These are phyloP conservation scores for Microthyrium microscopicum DNA, from an alignment of 2,329 filamentous ascomycete species.

Conservation along the genomic window DNA sequence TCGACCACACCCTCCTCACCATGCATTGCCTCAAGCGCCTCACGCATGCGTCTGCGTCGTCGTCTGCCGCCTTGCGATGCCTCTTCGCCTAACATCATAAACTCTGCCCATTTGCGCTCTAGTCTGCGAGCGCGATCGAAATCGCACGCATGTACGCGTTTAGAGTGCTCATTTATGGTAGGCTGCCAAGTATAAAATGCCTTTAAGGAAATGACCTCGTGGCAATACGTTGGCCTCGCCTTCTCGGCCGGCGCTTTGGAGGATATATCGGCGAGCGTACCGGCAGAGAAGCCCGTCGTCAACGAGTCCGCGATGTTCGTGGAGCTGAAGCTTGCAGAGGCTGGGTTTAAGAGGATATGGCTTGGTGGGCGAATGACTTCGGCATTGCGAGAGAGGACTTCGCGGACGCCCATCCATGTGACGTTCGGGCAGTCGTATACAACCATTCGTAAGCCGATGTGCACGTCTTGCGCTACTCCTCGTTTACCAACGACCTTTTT, in stretches of 20 bases:
- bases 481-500: slow-evolving; percentile 14
- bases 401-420: slow-evolving; percentile 80
- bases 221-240: slow-evolving; percentile 41
- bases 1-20: slow-evolving; percentile 48
- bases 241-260: neutral
- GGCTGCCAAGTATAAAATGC: slow-evolving; percentile 94
- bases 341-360: slow-evolving; percentile 14
- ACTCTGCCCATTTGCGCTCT: slow-evolving; percentile 82
- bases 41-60: slow-evolving; percentile 58
- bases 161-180: slow-evolving; percentile 85
- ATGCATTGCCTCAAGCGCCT: slow-evolving; percentile 66
- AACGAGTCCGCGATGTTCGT: too few relatives aligned
- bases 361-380: slow-evolving; percentile 41
- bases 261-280: too few relatives aligned
- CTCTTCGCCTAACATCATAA: slow-evolving; percentile 85
- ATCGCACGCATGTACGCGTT: slow-evolving; percentile 65
- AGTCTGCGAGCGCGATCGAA: slow-evolving; percentile 57
- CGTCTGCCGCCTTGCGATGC: slow-evolving; percentile 54
- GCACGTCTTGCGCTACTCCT: slow-evolving; percentile 19
- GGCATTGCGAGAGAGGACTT: slow-evolving; percentile 72
- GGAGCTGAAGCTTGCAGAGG: neutral
- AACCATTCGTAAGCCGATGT: slow-evolving; percentile 54
- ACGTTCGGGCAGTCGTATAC: slow-evolving; percentile 86
- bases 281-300: too few relatives aligned
- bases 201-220: slow-evolving; percentile 70